Conservation (phyloP, 352 stramenopile genomes). For the Phytophthora quininea region DNA sequence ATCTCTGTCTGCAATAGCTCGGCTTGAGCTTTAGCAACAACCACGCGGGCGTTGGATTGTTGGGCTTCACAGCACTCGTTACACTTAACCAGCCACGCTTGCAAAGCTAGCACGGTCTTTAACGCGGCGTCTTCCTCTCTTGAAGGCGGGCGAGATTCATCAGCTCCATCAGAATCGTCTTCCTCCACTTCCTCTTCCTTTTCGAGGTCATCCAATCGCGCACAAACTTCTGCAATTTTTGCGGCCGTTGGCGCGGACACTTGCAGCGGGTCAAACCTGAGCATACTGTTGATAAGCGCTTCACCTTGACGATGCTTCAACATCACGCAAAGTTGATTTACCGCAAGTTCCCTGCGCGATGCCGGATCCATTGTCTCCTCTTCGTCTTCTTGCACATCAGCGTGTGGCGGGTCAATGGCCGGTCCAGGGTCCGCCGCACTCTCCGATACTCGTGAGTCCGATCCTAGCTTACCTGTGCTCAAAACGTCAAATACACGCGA, state of each 20-base stretch:
- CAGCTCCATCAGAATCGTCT: slow-evolving; percentile 15
- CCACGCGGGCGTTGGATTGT: slow-evolving; percentile 39
- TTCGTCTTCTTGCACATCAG: slow-evolving; percentile 13
- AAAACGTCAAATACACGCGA: slow-evolving; percentile 19
- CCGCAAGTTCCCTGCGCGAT: slow-evolving; percentile 22
- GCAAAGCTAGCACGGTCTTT: slow-evolving; percentile 48
- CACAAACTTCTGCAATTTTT: slow-evolving; percentile 51
- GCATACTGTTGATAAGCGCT: slow-evolving; percentile 60
- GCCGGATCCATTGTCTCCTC: slow-evolving; percentile 4
- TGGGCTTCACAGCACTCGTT: slow-evolving; percentile 54
- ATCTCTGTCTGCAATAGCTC: slow-evolving; percentile 62
- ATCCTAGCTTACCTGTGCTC: too few relatives aligned
- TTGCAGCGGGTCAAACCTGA: slow-evolving; percentile 60
- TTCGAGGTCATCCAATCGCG: slow-evolving; percentile 28
- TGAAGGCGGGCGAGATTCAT: slow-evolving; percentile 13
- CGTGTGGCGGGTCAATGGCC: slow-evolving; percentile 1
- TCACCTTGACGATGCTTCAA: slow-evolving; percentile 44
- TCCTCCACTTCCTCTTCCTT: slow-evolving; percentile 30
- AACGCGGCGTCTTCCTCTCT: slow-evolving; percentile 29
- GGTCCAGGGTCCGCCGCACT: neutral
- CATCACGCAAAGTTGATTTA: slow-evolving; percentile 56
- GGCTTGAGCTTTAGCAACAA: slow-evolving; percentile 43
- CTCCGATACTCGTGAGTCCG: too few relatives aligned
- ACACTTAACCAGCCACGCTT: slow-evolving; percentile 69
- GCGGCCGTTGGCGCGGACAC: slow-evolving; percentile 38